A percentile compares a stretch with the other conserved stretches of the same genome.
Conservation (phyloP, 1,139 yeast species). For the Yamadazyma diospyri region DNA sequence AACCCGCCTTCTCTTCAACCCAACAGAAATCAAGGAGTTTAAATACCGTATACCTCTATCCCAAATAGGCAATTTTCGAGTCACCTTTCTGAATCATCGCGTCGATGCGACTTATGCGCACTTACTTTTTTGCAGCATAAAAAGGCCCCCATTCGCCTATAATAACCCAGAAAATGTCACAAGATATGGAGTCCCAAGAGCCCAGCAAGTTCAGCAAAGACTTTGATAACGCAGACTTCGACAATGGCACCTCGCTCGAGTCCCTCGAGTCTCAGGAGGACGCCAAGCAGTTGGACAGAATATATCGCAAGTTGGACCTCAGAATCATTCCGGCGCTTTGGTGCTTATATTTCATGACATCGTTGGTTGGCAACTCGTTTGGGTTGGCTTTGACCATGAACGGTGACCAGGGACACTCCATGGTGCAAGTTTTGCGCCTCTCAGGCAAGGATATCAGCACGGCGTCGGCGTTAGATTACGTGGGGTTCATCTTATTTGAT, state of each 20-base stretch:
- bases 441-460: constrained; percentile 59
- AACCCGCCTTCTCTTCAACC: too few species aligned
- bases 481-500: constrained; percentile 79
- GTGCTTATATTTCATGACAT: constrained; percentile 74
- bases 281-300: constrained; percentile 44
- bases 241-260: not conserved
- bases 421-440: constrained; percentile 49
- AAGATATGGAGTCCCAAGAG: constrained; percentile 1
- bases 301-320: constrained; percentile 64
- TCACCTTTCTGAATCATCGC: constrained; percentile 1
- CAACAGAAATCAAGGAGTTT: too few species aligned
- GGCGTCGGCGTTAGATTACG: constrained; percentile 79
- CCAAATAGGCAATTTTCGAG: constrained; percentile 2
- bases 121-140: constrained; percentile 4
- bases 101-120: constrained; percentile 1
- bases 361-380: constrained; percentile 74
- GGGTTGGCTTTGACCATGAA: constrained; percentile 87
- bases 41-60: too few species aligned
- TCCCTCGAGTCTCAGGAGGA: constrained; percentile 5
- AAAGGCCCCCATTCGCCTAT: not conserved
- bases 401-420: constrained; percentile 56
- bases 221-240: too few species aligned
- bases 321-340: constrained; percentile 83
- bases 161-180: too few species aligned
- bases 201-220: not conserved